These are phyloP conservation scores for Penicillium nordicum DNA, from an alignment of 2,329 filamentous ascomycete species.

Conservation along the genomic window DNA sequence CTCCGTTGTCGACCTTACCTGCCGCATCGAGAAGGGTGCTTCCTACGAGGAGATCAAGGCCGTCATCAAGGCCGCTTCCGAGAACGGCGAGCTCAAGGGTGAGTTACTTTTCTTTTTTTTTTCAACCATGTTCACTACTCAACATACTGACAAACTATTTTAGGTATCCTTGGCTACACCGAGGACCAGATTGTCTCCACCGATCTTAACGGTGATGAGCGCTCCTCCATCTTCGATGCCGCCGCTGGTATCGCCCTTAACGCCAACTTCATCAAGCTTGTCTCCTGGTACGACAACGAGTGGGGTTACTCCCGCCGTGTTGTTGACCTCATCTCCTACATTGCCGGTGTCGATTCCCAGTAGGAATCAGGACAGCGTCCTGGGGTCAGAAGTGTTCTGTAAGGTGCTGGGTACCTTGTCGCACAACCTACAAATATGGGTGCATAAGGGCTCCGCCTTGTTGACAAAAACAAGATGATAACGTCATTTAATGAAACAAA, in stretches of 20 bases:
- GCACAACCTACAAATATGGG: background rate
- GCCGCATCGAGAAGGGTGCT: constrained; percentile 83
- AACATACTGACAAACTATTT: background rate
- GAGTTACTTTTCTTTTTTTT: background rate
- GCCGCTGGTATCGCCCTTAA: constrained; percentile 99
- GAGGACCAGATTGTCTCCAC: constrained; percentile 95
- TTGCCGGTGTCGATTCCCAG: constrained; percentile 68
- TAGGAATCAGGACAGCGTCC: constrained; percentile 38
- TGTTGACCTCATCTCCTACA: constrained; percentile 71
- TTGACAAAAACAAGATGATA: constrained; percentile 22
- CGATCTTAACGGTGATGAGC: constrained; percentile 86
- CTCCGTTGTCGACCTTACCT: constrained; percentile 96
- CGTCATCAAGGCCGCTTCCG: constrained; percentile 80
- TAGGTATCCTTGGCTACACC: constrained; percentile 80
- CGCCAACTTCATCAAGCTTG: constrained; percentile 97
- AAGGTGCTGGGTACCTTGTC: constrained; percentile 17
- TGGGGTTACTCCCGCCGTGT: constrained; percentile 99
- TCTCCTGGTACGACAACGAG: constrained; percentile 99
- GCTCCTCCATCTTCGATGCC: constrained; percentile 98
- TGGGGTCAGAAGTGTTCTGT: constrained; percentile 36
- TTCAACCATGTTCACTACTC: too few species aligned
- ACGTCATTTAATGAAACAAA: constrained; percentile 29
- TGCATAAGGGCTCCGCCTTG: constrained; percentile 3
- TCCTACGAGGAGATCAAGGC: constrained; percentile 81
- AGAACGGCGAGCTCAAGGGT: constrained; percentile 71